Evolutionary conservation across 2,329 filamentous ascomycete species (phyloP).

Genomic region (Sarocladiaceae sp.): DNA sequence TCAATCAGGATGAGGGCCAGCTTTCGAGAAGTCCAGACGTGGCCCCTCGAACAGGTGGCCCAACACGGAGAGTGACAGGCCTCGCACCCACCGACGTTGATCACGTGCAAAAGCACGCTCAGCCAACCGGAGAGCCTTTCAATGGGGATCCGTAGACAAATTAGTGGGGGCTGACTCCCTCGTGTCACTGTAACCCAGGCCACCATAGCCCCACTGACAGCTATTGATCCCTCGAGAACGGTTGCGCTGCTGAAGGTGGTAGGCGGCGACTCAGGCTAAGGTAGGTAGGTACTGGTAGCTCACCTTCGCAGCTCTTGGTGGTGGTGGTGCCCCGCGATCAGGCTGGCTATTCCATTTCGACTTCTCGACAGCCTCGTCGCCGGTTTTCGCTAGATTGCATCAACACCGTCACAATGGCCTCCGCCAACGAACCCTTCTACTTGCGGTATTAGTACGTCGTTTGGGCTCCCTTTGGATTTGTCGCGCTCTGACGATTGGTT

Average conservation of each 20-base stretch:
- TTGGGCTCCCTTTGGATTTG: constrained; percentile 4
- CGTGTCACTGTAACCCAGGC: too few relatives aligned
- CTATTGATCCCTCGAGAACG: too few relatives aligned
- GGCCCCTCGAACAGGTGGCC: constrained; percentile 9
- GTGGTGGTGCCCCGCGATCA: constrained; percentile 1
- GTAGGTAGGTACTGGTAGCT: neutral
- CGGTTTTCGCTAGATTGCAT: neutral
- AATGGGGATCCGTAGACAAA: too few relatives aligned
- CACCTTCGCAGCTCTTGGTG: neutral
- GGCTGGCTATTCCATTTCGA: constrained; percentile 1
- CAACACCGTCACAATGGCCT: constrained; percentile 46
- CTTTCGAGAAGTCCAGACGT: constrained; percentile 9
- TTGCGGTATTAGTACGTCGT: constrained; percentile 86
- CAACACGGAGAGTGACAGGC: constrained; percentile 3
- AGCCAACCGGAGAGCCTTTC: neutral
- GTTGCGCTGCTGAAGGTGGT: too few relatives aligned
- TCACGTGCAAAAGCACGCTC: neutral
- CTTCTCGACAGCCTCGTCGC: constrained; percentile 1
- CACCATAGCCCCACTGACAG: too few relatives aligned
- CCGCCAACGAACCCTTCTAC: constrained; percentile 79
- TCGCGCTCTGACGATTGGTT: constrained; percentile 11
- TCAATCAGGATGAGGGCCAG: constrained; percentile 2
- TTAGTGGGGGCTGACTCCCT: too few relatives aligned
- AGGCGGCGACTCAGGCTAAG: neutral
- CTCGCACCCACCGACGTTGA: neutral